These are phyloP conservation scores for Nakaseomyces kungkrabaensis DNA, from an alignment of 1,139 yeast genomes.

Conservation along the genomic window DNA sequence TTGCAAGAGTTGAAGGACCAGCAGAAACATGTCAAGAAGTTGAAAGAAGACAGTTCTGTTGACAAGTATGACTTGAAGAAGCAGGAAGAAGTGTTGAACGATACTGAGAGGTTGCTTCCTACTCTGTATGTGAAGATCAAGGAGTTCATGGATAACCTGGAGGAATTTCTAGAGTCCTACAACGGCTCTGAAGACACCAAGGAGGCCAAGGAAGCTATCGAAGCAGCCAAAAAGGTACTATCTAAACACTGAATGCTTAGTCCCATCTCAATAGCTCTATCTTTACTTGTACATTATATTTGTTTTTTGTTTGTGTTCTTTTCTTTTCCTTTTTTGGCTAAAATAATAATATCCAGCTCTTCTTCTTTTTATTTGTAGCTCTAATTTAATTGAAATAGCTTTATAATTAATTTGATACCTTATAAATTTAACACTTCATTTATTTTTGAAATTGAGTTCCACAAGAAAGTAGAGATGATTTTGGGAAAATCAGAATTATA, in stretches of 20 bases:
- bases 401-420: too few relatives aligned
- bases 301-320: background rate
- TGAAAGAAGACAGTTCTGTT: conserved; percentile 33
- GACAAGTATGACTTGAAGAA: conserved; percentile 70
- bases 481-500: too few relatives aligned
- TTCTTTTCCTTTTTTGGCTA: background rate
- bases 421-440: too few relatives aligned
- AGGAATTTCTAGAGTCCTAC: conserved; percentile 31
- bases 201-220: conserved; percentile 22
- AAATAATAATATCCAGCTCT: too few relatives aligned
- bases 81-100: conserved; percentile 52
- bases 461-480: too few relatives aligned
- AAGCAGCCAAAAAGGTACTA: conserved; percentile 20
- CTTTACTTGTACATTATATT: background rate
- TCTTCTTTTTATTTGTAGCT: too few relatives aligned
- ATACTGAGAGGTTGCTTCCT: conserved; percentile 60
- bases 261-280: too few relatives aligned
- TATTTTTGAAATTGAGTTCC: too few relatives aligned
- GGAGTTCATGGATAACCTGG: conserved; percentile 41
- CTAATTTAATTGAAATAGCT: too few relatives aligned
- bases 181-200: conserved; percentile 34
- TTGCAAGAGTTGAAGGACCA: conserved; percentile 57
- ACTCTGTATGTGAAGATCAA: conserved; percentile 46
- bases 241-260: conserved; percentile 2
- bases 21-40: conserved; percentile 37